Base-by-base conservation (phyloP, 768 basidiomycete species). In the Naganishia antarctica region DNA sequence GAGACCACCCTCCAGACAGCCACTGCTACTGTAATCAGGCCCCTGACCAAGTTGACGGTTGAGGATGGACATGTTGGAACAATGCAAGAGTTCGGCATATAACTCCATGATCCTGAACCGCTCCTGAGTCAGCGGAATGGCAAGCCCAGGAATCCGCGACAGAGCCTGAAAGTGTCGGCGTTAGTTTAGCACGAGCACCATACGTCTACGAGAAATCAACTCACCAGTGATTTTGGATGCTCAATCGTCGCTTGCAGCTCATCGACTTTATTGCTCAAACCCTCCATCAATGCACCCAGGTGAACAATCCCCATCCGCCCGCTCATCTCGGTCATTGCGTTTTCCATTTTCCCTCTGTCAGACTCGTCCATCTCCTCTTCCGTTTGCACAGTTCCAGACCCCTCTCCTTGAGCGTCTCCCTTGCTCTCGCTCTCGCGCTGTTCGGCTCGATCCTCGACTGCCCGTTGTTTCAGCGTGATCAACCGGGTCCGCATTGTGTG, bases 51-150 rank as follows among this genome's bases (percentile, higher is more conserved):
- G 73, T 0, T 84, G 78, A 11, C 96, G 89, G 74, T 98, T 98
- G 28, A 98, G 81, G 25, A 98, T 83, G 5, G 89, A 86, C 94
- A 99, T 98, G 72, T 96, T 98, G 18, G 96, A 98, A 75, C 92
- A 96, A 73, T 99, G 96, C 26, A 98, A 80, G 5, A 99, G 84
- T 74, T 99, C 96, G 21, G 94, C 96, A 71, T 94, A 92, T 13
- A 99, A 82, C 77, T 99, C 96, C 78, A 91, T 90, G 70, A 98
- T 91, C 11, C 94, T 86, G 78, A 91, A 96, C 16, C 96, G 87
- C 76, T 98, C 96, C 64, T 93, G 85, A 0, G 96, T 97, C 28
- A 99, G 84, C 0, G 93, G 91, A 1, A 81, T 81, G 59, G 89
- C 83, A 5, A 79, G 75, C 5, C 88, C 88, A n/a, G 70, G 41